Evolutionary conservation across 176 grass and related monocot genomes (phyloP).

Genomic region (Phragmites australis): DNA sequence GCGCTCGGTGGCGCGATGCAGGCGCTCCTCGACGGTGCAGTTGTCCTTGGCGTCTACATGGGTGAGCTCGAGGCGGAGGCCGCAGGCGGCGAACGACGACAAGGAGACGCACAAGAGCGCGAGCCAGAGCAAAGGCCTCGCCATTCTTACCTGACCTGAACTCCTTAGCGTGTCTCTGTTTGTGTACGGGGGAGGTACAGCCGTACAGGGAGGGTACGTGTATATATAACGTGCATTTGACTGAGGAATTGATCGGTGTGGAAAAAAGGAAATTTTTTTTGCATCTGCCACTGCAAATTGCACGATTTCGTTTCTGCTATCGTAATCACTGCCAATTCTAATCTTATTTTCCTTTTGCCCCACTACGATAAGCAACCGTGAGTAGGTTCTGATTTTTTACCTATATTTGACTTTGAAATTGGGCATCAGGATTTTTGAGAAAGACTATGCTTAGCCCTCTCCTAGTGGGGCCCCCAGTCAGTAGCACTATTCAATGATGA

Average conservation of each 20-base stretch:
- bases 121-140: not conserved
- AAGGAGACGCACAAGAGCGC: not conserved
- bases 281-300: not conserved
- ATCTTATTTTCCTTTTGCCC: too few relatives aligned
- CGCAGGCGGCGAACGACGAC: not conserved
- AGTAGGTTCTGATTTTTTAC: too few relatives aligned
- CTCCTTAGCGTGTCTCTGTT: not conserved
- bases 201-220: not conserved
- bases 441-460: too few relatives aligned
- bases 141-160: not conserved
- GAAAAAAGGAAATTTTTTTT: not conserved
- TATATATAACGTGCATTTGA: not conserved
- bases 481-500: too few relatives aligned
- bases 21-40: not conserved
- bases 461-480: too few relatives aligned
- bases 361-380: too few relatives aligned
- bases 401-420: too few relatives aligned
- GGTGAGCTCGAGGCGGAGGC: conserved; percentile 16
- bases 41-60: conserved; percentile 21
- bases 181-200: not conserved
- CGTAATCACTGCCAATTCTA: not conserved
- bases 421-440: too few relatives aligned
- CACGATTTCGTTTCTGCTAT: not conserved
- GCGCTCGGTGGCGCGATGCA: conserved; percentile 5
- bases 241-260: not conserved